Conservation (phyloP, 2,329 filamentous ascomycete species). For the Botryosphaeria agaves region DNA sequence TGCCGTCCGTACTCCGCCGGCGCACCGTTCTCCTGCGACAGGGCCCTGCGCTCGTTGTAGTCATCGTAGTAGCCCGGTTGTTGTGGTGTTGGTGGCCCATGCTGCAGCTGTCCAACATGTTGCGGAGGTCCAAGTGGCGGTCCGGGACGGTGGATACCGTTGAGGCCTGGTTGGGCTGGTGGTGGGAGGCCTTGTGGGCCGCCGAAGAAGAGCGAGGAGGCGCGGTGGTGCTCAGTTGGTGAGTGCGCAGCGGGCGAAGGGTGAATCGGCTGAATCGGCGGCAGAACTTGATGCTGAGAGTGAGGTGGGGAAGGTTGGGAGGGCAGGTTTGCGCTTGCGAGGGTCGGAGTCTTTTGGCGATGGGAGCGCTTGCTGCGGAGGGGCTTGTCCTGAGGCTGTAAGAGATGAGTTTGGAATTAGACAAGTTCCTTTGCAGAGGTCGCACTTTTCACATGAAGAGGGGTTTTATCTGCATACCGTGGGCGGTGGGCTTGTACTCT, state of each 20-base stretch:
- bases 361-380: constrained; percentile 58
- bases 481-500: constrained; percentile 62
- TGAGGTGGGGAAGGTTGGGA: constrained; percentile 8
- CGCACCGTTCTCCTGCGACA: constrained; percentile 1
- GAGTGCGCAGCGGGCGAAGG: constrained; percentile 19
- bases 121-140: neutral
- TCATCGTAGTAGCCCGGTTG: neutral
- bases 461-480: too few species aligned
- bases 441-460: too few species aligned
- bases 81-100: neutral
- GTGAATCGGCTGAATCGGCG: too few species aligned
- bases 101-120: neutral
- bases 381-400: constrained; percentile 60
- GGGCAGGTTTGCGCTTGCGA: constrained; percentile 5
- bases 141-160: too few species aligned
- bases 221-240: constrained; percentile 15
- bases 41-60: neutral
- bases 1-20: neutral
- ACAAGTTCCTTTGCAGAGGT: too few species aligned
- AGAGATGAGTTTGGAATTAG: too few species aligned
- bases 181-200: constrained; percentile 13
- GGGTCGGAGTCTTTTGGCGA: constrained; percentile 22
- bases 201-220: neutral
- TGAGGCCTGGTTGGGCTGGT: constrained; percentile 1
- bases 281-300: too few species aligned